These are phyloP conservation scores for Umbelopsis sp. DNA, from an alignment of 192 early-diverging fungal species.

Conservation along the genomic window DNA sequence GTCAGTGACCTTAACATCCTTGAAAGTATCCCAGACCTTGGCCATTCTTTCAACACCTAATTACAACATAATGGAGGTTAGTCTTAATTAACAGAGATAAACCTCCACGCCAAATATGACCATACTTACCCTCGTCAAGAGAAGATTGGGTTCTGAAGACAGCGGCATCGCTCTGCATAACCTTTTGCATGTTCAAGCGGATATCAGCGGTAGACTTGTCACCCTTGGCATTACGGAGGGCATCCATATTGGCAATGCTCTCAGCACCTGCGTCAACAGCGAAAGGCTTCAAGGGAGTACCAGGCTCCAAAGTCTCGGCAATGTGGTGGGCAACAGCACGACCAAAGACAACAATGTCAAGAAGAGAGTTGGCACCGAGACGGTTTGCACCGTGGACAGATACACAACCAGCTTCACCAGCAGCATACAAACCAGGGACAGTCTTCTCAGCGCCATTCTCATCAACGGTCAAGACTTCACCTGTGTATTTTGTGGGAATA, in stretches of 20 bases:
- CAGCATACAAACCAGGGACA: slow-evolving; percentile 98
- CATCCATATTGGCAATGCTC: slow-evolving; percentile 95
- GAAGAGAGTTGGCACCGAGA: slow-evolving; percentile 95
- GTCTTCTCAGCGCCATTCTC: slow-evolving; percentile 85
- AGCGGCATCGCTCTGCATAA: slow-evolving; percentile 96
- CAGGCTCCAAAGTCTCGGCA: slow-evolving; percentile 84
- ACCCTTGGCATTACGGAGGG: slow-evolving; percentile 85
- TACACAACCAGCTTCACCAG: slow-evolving; percentile 96
- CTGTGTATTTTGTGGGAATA: slow-evolving; percentile 96
- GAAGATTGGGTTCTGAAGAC: slow-evolving; percentile 93
- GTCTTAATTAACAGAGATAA: not conserved
- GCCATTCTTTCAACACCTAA: slow-evolving; percentile 78
- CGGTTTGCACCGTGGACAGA: slow-evolving; percentile 99
- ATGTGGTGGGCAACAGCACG: slow-evolving; percentile 96
- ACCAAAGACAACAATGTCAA: slow-evolving; percentile 98
- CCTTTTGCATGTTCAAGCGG: slow-evolving; percentile 95
- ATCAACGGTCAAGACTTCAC: slow-evolving; percentile 85
- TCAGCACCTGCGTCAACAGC: slow-evolving; percentile 82
- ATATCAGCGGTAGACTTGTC: slow-evolving; percentile 78
- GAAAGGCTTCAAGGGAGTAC: slow-evolving; percentile 82
- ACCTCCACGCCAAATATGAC: not conserved
- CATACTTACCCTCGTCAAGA: slow-evolving; percentile 72
- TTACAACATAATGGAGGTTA: not conserved
- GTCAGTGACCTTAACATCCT: slow-evolving; percentile 88
- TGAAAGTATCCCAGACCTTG: slow-evolving; percentile 76